phyloP scores from a whole-genome alignment of 192 early-diverging fungal species.

The Backusella australiensis region DNA sequence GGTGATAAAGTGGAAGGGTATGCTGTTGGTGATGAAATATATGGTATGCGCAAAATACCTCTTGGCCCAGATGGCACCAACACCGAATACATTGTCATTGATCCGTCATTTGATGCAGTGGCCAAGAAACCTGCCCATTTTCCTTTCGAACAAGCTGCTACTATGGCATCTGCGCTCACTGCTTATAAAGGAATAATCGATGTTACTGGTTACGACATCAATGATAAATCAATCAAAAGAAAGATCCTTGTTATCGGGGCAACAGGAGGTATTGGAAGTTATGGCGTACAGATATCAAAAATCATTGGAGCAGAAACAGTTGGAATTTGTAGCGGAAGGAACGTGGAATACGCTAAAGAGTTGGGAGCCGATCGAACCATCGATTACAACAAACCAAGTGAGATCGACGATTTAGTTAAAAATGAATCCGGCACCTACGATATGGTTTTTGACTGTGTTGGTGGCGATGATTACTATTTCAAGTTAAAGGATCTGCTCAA shows the following conservation, averaged over 20 bases:
- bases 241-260: conserved; percentile 49
- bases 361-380: conserved; percentile 54
- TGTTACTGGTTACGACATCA: neutral
- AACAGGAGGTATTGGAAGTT: conserved; percentile 48
- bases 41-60: conserved; percentile 6
- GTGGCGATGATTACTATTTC: conserved; percentile 23
- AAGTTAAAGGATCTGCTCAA: neutral
- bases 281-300: conserved; percentile 52
- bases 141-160: conserved; percentile 20
- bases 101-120: neutral
- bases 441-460: conserved; percentile 43
- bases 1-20: conserved; percentile 21
- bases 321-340: conserved; percentile 47
- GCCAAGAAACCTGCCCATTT: conserved; percentile 20
- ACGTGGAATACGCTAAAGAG: conserved; percentile 37
- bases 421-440: conserved; percentile 32
- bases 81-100: conserved; percentile 21
- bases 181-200: conserved; percentile 16
- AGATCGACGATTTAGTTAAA: conserved; percentile 15
- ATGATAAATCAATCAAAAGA: neutral
- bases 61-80: conserved; percentile 17
- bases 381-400: conserved; percentile 50
- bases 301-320: conserved; percentile 36
- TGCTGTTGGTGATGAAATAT: conserved; percentile 27
- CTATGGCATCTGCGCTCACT: conserved; percentile 11